A percentile compares a stretch with the other conserved stretches of the same genome.
Evolutionary conservation across 1,284 basidiomycete species (phyloP).

Genomic region (Ustilago sp.): DNA sequence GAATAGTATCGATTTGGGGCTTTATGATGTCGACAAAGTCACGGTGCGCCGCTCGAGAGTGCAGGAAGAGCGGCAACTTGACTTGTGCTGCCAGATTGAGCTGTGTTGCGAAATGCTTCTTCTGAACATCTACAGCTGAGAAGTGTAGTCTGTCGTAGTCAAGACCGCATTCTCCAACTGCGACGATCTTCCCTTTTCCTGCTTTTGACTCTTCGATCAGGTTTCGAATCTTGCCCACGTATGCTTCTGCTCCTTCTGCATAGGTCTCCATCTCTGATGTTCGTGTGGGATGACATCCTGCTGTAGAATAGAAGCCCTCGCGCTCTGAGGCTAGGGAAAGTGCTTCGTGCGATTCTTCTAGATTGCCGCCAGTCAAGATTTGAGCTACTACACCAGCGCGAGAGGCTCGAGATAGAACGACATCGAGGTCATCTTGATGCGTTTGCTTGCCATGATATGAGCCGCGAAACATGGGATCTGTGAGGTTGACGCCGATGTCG

Average conservation of each 20-base stretch:
- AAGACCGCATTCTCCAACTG: slow-evolving; percentile 87
- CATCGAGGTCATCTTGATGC: slow-evolving; percentile 76
- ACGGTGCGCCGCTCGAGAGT: slow-evolving; percentile 76
- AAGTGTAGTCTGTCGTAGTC: slow-evolving; percentile 88
- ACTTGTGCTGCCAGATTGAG: slow-evolving; percentile 79
- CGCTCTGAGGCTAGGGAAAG: slow-evolving; percentile 76
- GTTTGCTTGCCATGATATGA: slow-evolving; percentile 71
- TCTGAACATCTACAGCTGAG: slow-evolving; percentile 77
- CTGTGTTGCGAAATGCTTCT: slow-evolving; percentile 79
- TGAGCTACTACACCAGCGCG: slow-evolving; percentile 80
- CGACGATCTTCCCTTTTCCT: slow-evolving; percentile 70
- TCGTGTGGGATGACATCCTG: slow-evolving; percentile 89
- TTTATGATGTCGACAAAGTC: slow-evolving; percentile 79
- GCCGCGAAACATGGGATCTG: slow-evolving; percentile 72
- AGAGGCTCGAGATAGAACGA: slow-evolving; percentile 76
- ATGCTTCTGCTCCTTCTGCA: slow-evolving; percentile 74
- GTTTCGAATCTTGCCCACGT: slow-evolving; percentile 73
- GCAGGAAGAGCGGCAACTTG: slow-evolving; percentile 84
- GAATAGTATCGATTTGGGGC: slow-evolving; percentile 36
- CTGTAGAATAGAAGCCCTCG: slow-evolving; percentile 78
- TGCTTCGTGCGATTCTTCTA: slow-evolving; percentile 78
- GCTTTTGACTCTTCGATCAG: slow-evolving; percentile 21
- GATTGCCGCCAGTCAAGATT: slow-evolving; percentile 83
- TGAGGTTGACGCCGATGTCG: slow-evolving; percentile 73
- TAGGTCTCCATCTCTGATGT: slow-evolving; percentile 79